Base-by-base conservation (phyloP, 208 protist species). In the Crithidia bombi region DNA sequence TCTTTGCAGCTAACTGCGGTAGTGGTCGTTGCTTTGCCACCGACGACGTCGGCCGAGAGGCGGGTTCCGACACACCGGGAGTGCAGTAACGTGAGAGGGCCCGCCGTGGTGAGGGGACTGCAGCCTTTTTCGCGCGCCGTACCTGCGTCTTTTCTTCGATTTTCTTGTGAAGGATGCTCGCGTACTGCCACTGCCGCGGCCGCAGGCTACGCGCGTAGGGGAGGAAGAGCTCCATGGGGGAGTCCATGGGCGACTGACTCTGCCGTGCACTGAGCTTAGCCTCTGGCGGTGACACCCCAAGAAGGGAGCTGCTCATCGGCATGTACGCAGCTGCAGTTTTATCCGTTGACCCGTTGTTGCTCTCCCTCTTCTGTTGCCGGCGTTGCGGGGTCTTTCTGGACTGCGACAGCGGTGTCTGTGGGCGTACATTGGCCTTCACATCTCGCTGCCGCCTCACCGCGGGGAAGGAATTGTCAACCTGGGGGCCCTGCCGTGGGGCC, bases 171-270 rank as follows among this genome's bases (percentile, higher is more conserved):
- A 62, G 56, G 10, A 62, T 49, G 56, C 38, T 62, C 38, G 56
- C 36, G 36, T 62, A 62, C 56, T 62, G 56, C 56, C 56, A 62
- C 21, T 62, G 56, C 56, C 38, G 56, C 11, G 56, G 56, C 3
- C 56, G 56, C 56, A 62, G 25, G 5, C 33, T 62, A 38, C 36
- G 56, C 7, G 56, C 23, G 10, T 30, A 62, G 0, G 56, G 56
- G 12, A 62, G 56, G 23, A 41, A 62, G 38, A 62, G 38, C 56
- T 62, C 56, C 36, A 25, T 62, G 12, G 56, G 23, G 0, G 56
- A 62, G 56, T 47, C 5, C 56, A 62, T 32, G 7, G 35, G 56
- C 19, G 56, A 62, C 23, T 21, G 28, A 7, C 28, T 7, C 2
- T 23, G 50, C 9, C 2, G 9, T 3, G 50, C 28, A 36, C 12